A percentile compares a stretch with the other conserved stretches of the same genome.
phyloP scores from a whole-genome alignment of 2,329 filamentous ascomycete genomes.

The Tricladium varicosporioides region DNA sequence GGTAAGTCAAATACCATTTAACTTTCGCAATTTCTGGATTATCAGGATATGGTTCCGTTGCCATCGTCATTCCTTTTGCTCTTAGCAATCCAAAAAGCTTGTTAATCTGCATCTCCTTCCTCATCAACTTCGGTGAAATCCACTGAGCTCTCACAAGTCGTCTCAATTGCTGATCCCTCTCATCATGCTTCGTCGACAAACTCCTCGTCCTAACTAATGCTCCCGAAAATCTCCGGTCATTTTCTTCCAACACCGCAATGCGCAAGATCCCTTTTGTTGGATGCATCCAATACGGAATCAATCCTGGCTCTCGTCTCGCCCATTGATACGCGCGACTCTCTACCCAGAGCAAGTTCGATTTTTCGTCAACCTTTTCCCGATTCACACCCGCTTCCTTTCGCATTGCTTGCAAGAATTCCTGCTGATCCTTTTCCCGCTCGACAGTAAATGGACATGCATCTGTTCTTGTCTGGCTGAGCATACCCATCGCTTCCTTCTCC shows the following conservation, averaged over 20 bases:
- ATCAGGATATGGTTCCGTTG: neutral
- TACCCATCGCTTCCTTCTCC: slow-evolving; percentile 12
- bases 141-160: no score
- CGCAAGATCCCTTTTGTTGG: slow-evolving; percentile 22
- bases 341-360: slow-evolving; percentile 20
- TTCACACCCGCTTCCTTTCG: slow-evolving; percentile 15
- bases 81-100: no score
- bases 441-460: slow-evolving; percentile 26
- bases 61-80: neutral
- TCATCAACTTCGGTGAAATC: no score
- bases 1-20: neutral
- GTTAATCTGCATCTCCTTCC: no score
- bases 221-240: slow-evolving; percentile 12
- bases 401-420: slow-evolving; percentile 21
- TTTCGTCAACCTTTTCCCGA: slow-evolving; percentile 18
- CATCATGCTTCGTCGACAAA: neutral
- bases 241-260: slow-evolving; percentile 7
- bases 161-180: neutral
- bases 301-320: slow-evolving; percentile 22
- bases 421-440: slow-evolving; percentile 18
- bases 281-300: slow-evolving; percentile 30
- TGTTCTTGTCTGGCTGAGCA: slow-evolving; percentile 19
- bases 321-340: slow-evolving; percentile 26
- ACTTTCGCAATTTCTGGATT: neutral
- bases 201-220: neutral